Evolutionary conservation across 257 asterid species (phyloP), one percentile per base, ranked within the genome.

Genomic region (Nicotiana knightiana): DNA sequence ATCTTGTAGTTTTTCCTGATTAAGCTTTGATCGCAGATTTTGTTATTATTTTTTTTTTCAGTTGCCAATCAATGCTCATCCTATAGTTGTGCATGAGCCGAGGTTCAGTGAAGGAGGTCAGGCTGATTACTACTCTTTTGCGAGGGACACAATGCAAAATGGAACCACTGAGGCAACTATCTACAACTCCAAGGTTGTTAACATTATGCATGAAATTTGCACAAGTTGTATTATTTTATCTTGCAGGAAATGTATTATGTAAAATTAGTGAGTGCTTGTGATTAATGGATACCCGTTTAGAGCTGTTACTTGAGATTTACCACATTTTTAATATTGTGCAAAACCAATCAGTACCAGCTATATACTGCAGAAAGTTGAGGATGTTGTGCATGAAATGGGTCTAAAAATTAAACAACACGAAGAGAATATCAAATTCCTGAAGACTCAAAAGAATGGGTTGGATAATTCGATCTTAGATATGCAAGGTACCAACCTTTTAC

Each of bases 361-460:
- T 62, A 80, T 80, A 63, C 83, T 90, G 93, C 92, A 92, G 98
- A 89, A 89, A 86, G 87, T 91, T 85, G 87, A 93, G 87, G 93
- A 93, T 83, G 94, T 90, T 57, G 83, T 93, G 61, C 86, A 87
- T 64, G 89, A 86, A 87, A 78, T 88, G 66, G 98, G 97, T 83
- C 86, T 71, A 66, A 91, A 83, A 82, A 84, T 95, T 21, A 93
- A 92, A 84, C 97, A 93, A 30, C 89, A 91, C 15, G 97, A 93
- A 85, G 95, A 85, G 63, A 90, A 86, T 85, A 51, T 91, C 87
- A 87, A 17, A 51, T 91, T 85, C 87, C 86, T 95, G 59, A 92
- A 83, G 84, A 62, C 78, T 67, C 88, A 83, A 80, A 85, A 55
- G 62, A 88, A 80, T 87, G 84, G 79, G 70, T 70, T 92, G 86